Evolutionary conservation across 2,329 filamentous ascomycete species (phyloP).

Genomic region (Claviceps sorghi): DNA sequence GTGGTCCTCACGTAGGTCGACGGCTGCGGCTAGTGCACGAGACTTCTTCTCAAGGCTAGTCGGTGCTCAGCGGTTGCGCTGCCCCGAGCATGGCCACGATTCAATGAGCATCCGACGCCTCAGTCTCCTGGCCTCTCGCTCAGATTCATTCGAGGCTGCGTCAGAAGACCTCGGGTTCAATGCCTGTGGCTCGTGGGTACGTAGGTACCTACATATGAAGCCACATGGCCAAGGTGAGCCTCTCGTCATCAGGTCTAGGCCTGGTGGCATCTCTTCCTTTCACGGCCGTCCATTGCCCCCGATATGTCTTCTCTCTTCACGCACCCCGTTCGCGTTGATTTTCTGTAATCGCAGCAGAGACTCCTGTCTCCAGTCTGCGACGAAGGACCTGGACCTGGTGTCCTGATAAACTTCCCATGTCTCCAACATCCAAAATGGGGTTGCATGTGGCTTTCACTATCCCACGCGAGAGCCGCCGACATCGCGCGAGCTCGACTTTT

Average conservation of each 20-base stretch:
- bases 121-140: too few species aligned
- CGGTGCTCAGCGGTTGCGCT: too few species aligned
- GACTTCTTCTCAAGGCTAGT: too few species aligned
- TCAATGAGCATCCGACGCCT: too few species aligned
- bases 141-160: too few species aligned
- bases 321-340: not conserved
- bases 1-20: too few species aligned
- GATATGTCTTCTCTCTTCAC: not conserved
- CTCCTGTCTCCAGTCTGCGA: not conserved
- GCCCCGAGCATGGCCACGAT: too few species aligned
- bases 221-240: not conserved
- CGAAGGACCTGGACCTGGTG: not conserved
- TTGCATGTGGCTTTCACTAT: not conserved
- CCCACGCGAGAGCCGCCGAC: not conserved
- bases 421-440: not conserved
- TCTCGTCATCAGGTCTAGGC: not conserved
- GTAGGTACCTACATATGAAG: too few species aligned
- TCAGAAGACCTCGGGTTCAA: too few species aligned
- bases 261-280: not conserved
- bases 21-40: too few species aligned
- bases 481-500: not conserved
- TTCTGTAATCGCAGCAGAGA: not conserved
- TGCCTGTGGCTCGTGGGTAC: too few species aligned
- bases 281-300: not conserved
- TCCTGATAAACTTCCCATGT: not conserved